Evolutionary conservation across 1,284 basidiomycete species (phyloP).

Genomic region (Psilocybe mexicana): DNA sequence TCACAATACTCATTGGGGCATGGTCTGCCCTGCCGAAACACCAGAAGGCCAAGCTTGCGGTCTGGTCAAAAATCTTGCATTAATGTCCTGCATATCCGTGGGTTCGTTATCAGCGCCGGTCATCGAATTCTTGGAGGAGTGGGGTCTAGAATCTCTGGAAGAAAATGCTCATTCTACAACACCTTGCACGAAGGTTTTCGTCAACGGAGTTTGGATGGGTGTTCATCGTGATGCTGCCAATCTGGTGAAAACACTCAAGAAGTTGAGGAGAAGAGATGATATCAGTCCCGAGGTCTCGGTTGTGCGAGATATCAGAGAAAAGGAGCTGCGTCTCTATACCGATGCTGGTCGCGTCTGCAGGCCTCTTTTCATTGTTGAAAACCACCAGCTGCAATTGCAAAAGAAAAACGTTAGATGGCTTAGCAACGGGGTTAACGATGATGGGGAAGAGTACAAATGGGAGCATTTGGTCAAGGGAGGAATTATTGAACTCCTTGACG

Average conservation of each 20-base stretch:
- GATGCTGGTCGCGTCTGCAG: constrained; percentile 97
- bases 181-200: constrained; percentile 95
- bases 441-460: constrained; percentile 77
- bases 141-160: constrained; percentile 92
- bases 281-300: constrained; percentile 96
- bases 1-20: constrained; percentile 99
- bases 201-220: constrained; percentile 99
- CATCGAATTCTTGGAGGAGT: constrained; percentile 98
- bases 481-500: constrained; percentile 93
- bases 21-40: constrained; percentile 99
- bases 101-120: constrained; percentile 96
- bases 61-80: constrained; percentile 96
- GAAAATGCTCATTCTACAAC: constrained; percentile 85
- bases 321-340: constrained; percentile 92
- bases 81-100: constrained; percentile 98
- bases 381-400: constrained; percentile 80
- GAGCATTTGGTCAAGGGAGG: constrained; percentile 84
- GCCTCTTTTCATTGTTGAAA: constrained; percentile 96
- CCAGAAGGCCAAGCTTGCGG: constrained; percentile 99
- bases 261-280: constrained; percentile 91
- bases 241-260: constrained; percentile 91
- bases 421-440: constrained; percentile 54
- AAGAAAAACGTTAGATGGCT: constrained; percentile 86
- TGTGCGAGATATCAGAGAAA: constrained; percentile 95
- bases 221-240: constrained; percentile 96